Conservation (phyloP, 139 green algal species). For the Limnomonas spitsbergensis region DNA sequence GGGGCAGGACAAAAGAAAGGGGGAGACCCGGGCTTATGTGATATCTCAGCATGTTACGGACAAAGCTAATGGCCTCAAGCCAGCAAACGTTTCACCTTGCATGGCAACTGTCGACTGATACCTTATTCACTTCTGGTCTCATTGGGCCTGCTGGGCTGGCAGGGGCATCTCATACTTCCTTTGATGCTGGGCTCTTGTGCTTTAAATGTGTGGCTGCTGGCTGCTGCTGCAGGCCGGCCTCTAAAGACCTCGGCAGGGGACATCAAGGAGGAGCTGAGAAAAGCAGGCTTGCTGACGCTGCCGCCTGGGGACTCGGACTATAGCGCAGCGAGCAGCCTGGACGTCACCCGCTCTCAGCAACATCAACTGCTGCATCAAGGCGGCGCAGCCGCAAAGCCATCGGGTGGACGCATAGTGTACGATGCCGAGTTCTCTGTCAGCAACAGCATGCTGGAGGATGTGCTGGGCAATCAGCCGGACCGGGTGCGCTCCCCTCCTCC, state of each 20-base stretch:
- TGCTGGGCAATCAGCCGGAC: not conserved
- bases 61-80: too few species aligned
- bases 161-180: too few species aligned
- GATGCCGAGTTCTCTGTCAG: conserved; percentile 12
- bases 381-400: not conserved
- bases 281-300: conserved; percentile 1
- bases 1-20: too few species aligned
- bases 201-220: too few species aligned
- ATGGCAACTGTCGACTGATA: too few species aligned
- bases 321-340: not conserved
- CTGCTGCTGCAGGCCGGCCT: not conserved
- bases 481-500: not conserved
- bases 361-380: not conserved
- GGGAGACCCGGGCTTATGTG: too few species aligned
- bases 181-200: too few species aligned
- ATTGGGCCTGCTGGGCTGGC: too few species aligned
- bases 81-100: too few species aligned
- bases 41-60: too few species aligned
- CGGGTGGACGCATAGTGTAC: not conserved
- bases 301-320: not conserved
- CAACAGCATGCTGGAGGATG: conserved; percentile 2
- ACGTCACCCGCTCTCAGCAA: not conserved
- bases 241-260: not conserved
- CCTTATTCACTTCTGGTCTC: too few species aligned
- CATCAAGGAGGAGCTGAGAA: conserved; percentile 20